Base-by-base conservation (phyloP, 257 asterid genomes). In the Cruciata laevipes region DNA sequence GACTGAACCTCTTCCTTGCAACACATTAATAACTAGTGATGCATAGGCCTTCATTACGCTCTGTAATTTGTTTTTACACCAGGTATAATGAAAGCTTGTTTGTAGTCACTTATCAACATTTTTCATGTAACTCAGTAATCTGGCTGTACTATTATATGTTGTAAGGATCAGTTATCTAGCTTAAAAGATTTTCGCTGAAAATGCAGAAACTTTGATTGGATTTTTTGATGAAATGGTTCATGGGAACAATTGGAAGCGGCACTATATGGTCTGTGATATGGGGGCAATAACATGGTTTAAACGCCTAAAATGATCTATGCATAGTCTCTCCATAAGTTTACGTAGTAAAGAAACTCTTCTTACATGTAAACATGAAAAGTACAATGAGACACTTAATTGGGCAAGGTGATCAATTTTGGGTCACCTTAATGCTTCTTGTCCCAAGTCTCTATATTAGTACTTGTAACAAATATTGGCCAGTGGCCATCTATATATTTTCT, bases 401-500 rank as follows among this genome's bases (percentile, higher is more conserved):
- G 4, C 1, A 33, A 33, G 38, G 38, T 4, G 38, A 33, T 33
- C 38, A 33, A 42, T 11, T 11, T 4, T 12, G 11, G 13, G 8
- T 37, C 12, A 2, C 49, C 17, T 9, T 40, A 42, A 5, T 42
- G 42, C 1, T 37, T 6, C 12, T 37, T 37, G 42, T 37, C 42
- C 42, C 7, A 37, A 37, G 42, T 37, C 7, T 37, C 1, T 11
- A 37, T 37, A 37, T 12, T 37, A 37, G 10, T 37, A 37, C 1
- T 37, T 7, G 42, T 35, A 35, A 35, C 42, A 37, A 37, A 12
- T 37, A 37, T 7, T 14, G 13, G 13, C 10, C 9, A 69, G 81
- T 74, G 38, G 71, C 75, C 59, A 33, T 68, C 85, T 68, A 31
- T 70, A 49, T 59, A 13, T 62, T 71, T 85, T 64, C 25, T 87